A percentile compares a stretch with the other conserved stretches of the same genome.
These are phyloP conservation scores for Saraca asoca DNA, from an alignment of 331 rosid species.

Conservation along the genomic window DNA sequence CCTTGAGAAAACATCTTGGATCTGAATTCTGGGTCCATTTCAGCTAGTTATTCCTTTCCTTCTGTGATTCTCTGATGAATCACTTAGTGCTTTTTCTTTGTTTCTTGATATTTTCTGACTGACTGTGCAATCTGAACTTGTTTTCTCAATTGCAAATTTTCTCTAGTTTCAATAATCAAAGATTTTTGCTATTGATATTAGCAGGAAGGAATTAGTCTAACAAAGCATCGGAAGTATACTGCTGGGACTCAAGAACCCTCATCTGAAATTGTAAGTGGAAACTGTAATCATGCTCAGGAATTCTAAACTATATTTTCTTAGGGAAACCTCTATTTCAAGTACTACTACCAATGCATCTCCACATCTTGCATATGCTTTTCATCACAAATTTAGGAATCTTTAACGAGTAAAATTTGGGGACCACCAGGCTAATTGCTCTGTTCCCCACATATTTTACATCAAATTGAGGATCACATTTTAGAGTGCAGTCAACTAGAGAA, in stretches of 20 bases:
- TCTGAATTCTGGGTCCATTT: constrained; percentile 3
- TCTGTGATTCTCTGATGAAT: constrained; percentile 6
- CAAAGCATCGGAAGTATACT: constrained; percentile 58
- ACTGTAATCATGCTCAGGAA: constrained; percentile 27
- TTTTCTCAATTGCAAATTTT: not conserved
- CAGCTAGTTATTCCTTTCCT: constrained; percentile 1
- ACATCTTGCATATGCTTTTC: constrained; percentile 26
- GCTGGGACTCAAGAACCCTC: constrained; percentile 40
- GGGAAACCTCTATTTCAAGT: constrained; percentile 15
- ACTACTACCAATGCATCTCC: not conserved
- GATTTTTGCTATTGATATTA: constrained; percentile 25
- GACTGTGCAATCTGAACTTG: constrained; percentile 13
- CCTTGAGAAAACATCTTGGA: constrained; percentile 13
- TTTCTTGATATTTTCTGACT: too few relatives aligned
- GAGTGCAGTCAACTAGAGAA: too few relatives aligned
- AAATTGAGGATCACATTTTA: not conserved
- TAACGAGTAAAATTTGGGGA: constrained; percentile 23
- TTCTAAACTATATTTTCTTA: constrained; percentile 13
- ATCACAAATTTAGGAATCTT: constrained; percentile 13
- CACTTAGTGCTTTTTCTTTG: not conserved
- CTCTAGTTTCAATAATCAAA: constrained; percentile 4
- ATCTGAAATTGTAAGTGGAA: constrained; percentile 53
- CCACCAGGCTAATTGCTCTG: not conserved
- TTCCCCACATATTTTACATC: not conserved
- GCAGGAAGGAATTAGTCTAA: constrained; percentile 46